Conservation (phyloP, 2,329 filamentous ascomycete genomes). For the Lachnellula arida region DNA sequence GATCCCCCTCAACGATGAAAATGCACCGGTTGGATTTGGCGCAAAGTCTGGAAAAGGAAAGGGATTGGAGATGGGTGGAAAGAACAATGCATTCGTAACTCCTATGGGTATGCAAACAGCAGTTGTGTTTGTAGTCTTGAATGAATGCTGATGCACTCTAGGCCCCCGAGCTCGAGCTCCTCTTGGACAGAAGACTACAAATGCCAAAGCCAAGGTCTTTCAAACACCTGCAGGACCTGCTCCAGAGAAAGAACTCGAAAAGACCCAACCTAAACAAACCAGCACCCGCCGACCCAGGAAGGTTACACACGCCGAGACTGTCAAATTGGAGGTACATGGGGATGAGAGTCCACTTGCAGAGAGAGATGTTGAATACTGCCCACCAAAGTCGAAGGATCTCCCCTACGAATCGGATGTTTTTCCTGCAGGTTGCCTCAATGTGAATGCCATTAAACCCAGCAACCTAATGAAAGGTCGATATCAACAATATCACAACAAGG, state of each 20-base stretch:
- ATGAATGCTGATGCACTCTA: conserved; percentile 2
- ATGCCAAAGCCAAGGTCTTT: conserved; percentile 71
- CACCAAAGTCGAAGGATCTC: conserved; percentile 63
- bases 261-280: conserved; percentile 52
- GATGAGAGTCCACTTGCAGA: conserved; percentile 49
- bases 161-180: conserved; percentile 66
- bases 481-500: conserved; percentile 54
- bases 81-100: conserved; percentile 66
- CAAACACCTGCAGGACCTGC: conserved; percentile 62
- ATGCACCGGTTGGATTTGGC: conserved; percentile 55
- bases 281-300: conserved; percentile 55
- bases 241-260: conserved; percentile 55
- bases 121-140: not conserved
- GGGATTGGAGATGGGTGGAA: conserved; percentile 49
- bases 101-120: conserved; percentile 61
- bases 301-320: conserved; percentile 45
- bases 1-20: conserved; percentile 78
- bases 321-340: conserved; percentile 61
- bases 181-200: conserved; percentile 92
- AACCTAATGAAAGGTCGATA: conserved; percentile 60
- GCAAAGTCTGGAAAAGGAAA: conserved; percentile 56
- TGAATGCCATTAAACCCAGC: conserved; percentile 52
- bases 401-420: conserved; percentile 68
- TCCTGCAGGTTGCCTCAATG: conserved; percentile 51
- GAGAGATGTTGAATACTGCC: conserved; percentile 85